A percentile compares a stretch with the other conserved stretches of the same genome.
These are phyloP conservation scores for Hirsutella minnesotensis DNA, from an alignment of 2,329 filamentous ascomycete species.

Conservation along the genomic window DNA sequence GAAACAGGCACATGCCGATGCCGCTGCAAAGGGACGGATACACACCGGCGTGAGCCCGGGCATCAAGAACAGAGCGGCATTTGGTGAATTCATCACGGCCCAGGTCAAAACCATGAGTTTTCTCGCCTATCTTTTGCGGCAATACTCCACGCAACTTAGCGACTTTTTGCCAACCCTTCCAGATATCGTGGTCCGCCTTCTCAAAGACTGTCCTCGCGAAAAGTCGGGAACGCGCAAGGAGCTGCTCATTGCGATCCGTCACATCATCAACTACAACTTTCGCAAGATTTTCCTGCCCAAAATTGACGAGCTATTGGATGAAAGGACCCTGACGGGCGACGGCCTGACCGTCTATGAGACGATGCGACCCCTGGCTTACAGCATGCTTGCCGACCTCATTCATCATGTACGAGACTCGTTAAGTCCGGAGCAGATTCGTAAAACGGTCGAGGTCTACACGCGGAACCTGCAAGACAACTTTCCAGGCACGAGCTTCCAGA, in stretches of 20 bases:
- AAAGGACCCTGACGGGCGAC: conserved; percentile 88
- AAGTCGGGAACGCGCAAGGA: conserved; percentile 92
- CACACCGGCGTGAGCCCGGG: conserved; percentile 89
- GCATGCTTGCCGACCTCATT: conserved; percentile 95
- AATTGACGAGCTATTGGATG: conserved; percentile 90
- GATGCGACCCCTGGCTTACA: conserved; percentile 89
- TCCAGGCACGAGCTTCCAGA: conserved; percentile 96
- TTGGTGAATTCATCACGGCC: conserved; percentile 93
- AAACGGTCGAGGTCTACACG: conserved; percentile 95
- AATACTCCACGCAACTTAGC: conserved; percentile 74
- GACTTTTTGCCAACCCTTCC: conserved; percentile 83
- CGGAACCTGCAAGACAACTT: conserved; percentile 92
- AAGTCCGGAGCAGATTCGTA: conserved; percentile 79
- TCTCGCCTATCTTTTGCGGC: conserved; percentile 78
- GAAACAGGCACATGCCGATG: conserved; percentile 80
- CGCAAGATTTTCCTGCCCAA: conserved; percentile 87
- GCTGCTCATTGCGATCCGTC: conserved; percentile 85
- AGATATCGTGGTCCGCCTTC: conserved; percentile 75
- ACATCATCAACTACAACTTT: conserved; percentile 99
- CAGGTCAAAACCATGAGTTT: conserved; percentile 99
- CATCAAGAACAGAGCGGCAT: conserved; percentile 86
- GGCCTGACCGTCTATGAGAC: conserved; percentile 94
- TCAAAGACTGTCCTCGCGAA: conserved; percentile 90
- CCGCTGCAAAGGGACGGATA: conserved; percentile 63
- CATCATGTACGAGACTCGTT: conserved; percentile 92